phyloP scores from a whole-genome alignment of 2,329 filamentous ascomycete species.

The Madurella fahalii region DNA sequence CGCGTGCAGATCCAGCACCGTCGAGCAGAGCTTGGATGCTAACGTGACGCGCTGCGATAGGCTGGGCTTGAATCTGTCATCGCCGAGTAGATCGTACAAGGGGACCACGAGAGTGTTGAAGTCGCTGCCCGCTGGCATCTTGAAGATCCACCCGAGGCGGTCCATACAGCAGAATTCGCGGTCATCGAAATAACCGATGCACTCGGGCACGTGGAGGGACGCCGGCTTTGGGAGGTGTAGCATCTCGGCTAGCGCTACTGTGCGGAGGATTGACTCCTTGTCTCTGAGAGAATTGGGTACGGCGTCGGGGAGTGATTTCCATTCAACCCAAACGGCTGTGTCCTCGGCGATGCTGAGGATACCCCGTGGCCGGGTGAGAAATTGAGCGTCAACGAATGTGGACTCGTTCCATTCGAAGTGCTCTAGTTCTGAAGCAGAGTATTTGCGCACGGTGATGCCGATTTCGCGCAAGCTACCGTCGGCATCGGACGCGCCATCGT shows the following conservation, averaged over 20 bases:
- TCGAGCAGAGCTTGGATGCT: conserved; percentile 21
- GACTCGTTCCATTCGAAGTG: conserved; percentile 20
- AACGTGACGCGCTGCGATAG: conserved; percentile 20
- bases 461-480: neutral
- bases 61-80: conserved; percentile 8
- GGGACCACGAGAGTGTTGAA: conserved; percentile 16
- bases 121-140: conserved; percentile 16
- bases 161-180: conserved; percentile 13
- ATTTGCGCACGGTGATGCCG: conserved; percentile 12
- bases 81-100: conserved; percentile 19
- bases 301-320: conserved; percentile 20
- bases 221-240: conserved; percentile 23
- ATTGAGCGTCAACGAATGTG: conserved; percentile 4
- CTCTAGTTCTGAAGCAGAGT: conserved; percentile 8
- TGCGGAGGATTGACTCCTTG: conserved; percentile 19
- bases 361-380: conserved; percentile 17
- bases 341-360: conserved; percentile 12
- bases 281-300: conserved; percentile 13
- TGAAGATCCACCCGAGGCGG: conserved; percentile 24
- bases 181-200: conserved; percentile 26
- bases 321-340: conserved; percentile 26
- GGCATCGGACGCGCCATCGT: neutral
- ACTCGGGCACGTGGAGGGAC: conserved; percentile 21
- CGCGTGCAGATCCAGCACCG: conserved; percentile 40
- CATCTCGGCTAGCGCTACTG: conserved; percentile 25